Base-by-base conservation (phyloP, 1,284 basidiomycete genomes). In the Cerioporus squamosus region DNA sequence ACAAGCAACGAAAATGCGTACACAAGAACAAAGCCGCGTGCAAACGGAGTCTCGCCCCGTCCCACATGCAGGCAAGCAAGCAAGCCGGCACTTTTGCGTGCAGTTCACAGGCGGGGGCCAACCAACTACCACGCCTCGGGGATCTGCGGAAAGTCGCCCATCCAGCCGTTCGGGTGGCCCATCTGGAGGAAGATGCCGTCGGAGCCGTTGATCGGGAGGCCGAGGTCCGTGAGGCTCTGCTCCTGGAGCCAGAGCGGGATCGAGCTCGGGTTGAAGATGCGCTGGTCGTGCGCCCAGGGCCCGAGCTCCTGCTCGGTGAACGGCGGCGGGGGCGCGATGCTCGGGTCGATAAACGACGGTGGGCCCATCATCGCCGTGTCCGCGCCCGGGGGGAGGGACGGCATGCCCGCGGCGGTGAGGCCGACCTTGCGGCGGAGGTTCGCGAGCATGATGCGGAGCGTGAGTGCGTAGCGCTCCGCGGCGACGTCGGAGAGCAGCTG, bases 391-490 rank as follows among this genome's bases (percentile, higher is more conserved):
- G 59, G 57, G 12, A 62, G 66, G 66, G 39, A 84, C 69, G 83
- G 74, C 71, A 68, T 73, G 38, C 79, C 79, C 6, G 83, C 85
- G 39, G 84, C 83, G 9, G 80, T 70, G 55, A 92, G 77, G 1
- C 92, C 93, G 24, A 94, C 82, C 77, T 94, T 95, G 62, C 93
- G 89, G 42, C 92, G 86, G 60, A 95, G 82, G 74, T 92, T 93
- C 40, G 92, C 87, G 52, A 96, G 83, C 94, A 96, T 95, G 68
- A 96, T 89, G 53, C 93, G 88, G 43, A 96, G 79, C 1, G 94
- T 93, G 29, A 95, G 78, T 1, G 94, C 93, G 72, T 97, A 96
- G 87, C 91, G 81, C 76, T 93, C 92, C n/a, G 93, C 93, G 23
- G 91, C 91, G 22, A 94, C 92, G 53, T 94, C 93, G 5, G 89